These are phyloP conservation scores for Boletus semigastroideus DNA, from an alignment of 1,284 basidiomycete genomes.

Conservation along the genomic window DNA sequence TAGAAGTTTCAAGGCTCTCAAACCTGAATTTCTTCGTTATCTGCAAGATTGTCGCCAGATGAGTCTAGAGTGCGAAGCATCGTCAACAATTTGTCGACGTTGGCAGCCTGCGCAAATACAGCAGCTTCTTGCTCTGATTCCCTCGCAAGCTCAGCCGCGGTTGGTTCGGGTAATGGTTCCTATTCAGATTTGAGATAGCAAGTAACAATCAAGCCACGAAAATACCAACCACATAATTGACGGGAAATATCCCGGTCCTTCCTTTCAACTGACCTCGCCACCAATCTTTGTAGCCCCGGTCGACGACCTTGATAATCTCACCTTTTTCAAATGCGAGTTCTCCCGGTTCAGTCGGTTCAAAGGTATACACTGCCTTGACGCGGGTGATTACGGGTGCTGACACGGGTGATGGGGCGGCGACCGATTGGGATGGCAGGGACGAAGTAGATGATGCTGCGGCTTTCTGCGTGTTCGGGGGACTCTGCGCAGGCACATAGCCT, in stretches of 20 bases:
- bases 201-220: neutral
- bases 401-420: constrained; percentile 14
- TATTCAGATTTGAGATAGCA: constrained; percentile 30
- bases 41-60: constrained; percentile 82
- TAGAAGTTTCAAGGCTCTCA: constrained; percentile 2
- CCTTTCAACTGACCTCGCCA: constrained; percentile 95
- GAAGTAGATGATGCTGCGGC: constrained; percentile 27
- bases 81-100: constrained; percentile 85
- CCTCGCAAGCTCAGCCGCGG: constrained; percentile 71
- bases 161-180: constrained; percentile 90
- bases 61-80: constrained; percentile 81
- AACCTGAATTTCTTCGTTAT: constrained; percentile 93
- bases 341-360: constrained; percentile 85
- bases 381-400: constrained; percentile 63
- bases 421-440: constrained; percentile 22
- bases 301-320: constrained; percentile 95
- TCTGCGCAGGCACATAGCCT: constrained; percentile 46
- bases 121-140: constrained; percentile 90
- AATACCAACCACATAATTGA: constrained; percentile 87
- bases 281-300: constrained; percentile 97
- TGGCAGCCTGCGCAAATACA: constrained; percentile 81
- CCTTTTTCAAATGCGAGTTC: constrained; percentile 93
- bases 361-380: constrained; percentile 90
- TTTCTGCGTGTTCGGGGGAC: constrained; percentile 35
- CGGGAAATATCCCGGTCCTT: constrained; percentile 95